Evolutionary conservation across 176 grass and related monocot species (phyloP), one percentile per base, ranked within the genome.

Genomic region (Phoenix roebelenii): DNA sequence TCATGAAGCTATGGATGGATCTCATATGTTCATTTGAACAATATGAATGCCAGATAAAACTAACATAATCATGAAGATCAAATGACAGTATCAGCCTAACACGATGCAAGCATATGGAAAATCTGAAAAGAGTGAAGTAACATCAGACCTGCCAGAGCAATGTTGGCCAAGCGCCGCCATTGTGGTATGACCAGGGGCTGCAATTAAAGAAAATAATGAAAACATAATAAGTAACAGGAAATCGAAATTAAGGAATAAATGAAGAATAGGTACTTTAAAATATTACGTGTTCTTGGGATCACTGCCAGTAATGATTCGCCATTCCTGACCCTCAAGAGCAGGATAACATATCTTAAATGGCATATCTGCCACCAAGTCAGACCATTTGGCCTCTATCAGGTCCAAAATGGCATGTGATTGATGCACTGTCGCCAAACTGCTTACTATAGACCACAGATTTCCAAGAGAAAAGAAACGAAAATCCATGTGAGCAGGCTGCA

Each of bases 181-280:
- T 95, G 73, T 95, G 89, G 60, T 95, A 95, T 7, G 89, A 95
- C 89, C 89, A 95, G 77, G 84, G 81, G 60, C 89, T 95, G 66
- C 50, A 60, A 44, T 58, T 30, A 80, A 81, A 18, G 53, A 5
- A 61, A 50, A 79, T 71, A 71, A 16, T n/a, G 25, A 7, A 32
- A 70, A 70, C 54, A 64, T 24, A 5, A 72, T 35, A 15, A 20
- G 18, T 25, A 53, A 59, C 26, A 16, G 17, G 35, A 50, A 49
- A 76, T 50, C 30, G 23, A 22, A 32, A 49, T 25, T 61, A 16
- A 35, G 18, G 44, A 23, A 68, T 49, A 25, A 16, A 9, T 48
- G 65, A 3, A 61, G 64, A 55, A 35, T 4, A 60, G 10, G 35
- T 3, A 44, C 65, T 50, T 62, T 3, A 3, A 79, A 70, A 18